Evolutionary conservation across 73 alveolate genomes (phyloP).

Genomic region (Paramecium primaurelia): DNA sequence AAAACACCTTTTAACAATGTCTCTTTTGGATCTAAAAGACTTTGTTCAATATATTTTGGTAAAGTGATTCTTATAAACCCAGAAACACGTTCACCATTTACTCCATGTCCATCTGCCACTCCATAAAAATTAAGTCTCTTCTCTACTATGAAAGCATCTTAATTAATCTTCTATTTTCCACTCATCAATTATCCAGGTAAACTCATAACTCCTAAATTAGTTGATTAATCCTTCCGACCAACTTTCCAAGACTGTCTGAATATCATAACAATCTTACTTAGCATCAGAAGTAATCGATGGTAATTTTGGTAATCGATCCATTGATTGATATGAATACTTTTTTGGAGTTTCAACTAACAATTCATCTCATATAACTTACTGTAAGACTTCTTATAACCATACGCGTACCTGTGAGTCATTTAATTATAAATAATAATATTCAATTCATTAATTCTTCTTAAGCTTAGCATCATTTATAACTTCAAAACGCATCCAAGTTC

Average conservation of each 20-base stretch:
- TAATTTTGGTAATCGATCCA: slow-evolving; percentile 33
- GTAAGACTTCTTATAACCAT: slow-evolving; percentile 11
- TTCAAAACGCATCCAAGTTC: not conserved
- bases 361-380: not conserved
- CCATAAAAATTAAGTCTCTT: slow-evolving; percentile 13
- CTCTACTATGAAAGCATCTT: slow-evolving; percentile 6
- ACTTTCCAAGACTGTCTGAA: slow-evolving; percentile 38
- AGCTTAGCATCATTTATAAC: not conserved
- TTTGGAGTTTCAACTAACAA: slow-evolving; percentile 25
- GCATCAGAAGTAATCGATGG: not conserved
- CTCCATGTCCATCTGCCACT: slow-evolving; percentile 50
- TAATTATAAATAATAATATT: not conserved
- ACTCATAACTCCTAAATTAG: not conserved
- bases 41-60: not conserved
- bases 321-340: not conserved
- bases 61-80: slow-evolving; percentile 3
- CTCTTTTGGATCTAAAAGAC: not conserved
- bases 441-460: not conserved
- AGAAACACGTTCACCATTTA: slow-evolving; percentile 23
- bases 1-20: not conserved
- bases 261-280: not conserved
- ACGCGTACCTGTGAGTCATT: not conserved
- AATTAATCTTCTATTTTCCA: slow-evolving; percentile 1
- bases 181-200: not conserved
- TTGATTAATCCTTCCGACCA: not conserved